Evolutionary conservation across 1,139 yeast genomes (phyloP).

Genomic region (Candida sp.): DNA sequence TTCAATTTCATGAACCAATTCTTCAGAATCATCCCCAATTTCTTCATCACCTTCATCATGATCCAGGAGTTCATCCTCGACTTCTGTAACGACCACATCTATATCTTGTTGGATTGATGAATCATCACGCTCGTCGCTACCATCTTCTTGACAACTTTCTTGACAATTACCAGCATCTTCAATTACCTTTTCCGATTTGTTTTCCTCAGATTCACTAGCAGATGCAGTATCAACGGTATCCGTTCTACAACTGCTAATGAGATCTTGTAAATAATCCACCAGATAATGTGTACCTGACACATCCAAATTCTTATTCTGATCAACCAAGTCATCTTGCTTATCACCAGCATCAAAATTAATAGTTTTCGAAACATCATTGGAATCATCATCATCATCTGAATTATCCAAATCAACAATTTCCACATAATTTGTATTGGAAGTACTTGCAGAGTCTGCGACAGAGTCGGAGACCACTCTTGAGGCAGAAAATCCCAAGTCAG

Average conservation of each 20-base stretch:
- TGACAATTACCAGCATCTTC: conserved; percentile 5
- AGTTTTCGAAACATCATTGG: background rate
- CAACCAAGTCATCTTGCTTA: background rate
- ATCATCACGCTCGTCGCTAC: conserved; percentile 3
- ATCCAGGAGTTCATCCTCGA: conserved; percentile 3
- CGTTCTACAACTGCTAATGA: background rate
- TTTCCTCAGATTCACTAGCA: no score
- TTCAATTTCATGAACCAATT: no score
- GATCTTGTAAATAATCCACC: background rate
- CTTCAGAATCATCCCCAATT: conserved; percentile 4
- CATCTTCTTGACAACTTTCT: conserved; percentile 4
- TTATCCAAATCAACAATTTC: background rate
- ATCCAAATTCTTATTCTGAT: no score
- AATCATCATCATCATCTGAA: conserved; percentile 1
- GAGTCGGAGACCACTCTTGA: no score
- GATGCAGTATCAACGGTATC: no score
- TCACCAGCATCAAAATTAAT: background rate
- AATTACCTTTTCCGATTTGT: background rate
- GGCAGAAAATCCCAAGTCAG: no score
- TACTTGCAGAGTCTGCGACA: background rate
- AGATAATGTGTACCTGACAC: no score
- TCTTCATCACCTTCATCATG: conserved; percentile 2
- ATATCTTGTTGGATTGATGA: no score
- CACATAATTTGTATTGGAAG: background rate
- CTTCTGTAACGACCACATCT: no score